Base-by-base conservation (phyloP, 1,284 basidiomycete species). In the Entoloma clypeatum region DNA sequence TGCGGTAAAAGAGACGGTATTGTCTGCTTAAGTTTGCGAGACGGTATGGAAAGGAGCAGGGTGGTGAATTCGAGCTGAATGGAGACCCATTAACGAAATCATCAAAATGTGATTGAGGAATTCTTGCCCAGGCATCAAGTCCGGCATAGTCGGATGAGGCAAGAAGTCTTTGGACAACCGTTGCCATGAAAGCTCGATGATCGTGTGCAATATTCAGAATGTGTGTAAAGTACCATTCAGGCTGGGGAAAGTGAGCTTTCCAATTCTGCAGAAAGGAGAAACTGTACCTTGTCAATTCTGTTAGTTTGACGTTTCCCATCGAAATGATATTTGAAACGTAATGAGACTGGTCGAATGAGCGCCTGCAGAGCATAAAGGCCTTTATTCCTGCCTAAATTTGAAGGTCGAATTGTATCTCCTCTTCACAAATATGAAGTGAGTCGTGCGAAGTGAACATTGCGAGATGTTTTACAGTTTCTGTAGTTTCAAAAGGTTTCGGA, bases 171-270 rank as follows among this genome's bases (percentile, higher is more conserved):
- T 93, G 92, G 18, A 93, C 65, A 35, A 86, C 72, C n/a, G 65
- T 64, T 44, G 87, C 74, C 70, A 92, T 78, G 64, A 97, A 91
- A 14, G 72, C 57, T 24, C 77, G 71, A 52, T 95, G 92, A 46
- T 92, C 86, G 53, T 90, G 88, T 23, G 80, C 74, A 40, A 84
- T 75, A 54, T 96, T 91, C 19, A 90, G 71, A 11, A 98, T 74
- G 60, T 97, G 90, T 2, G 90, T 86, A 54, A 99, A 88, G 54
- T 90, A 97, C 92, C 95, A 99, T 62, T 98, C 96, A 1, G 95
- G 95, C 88, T 93, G 56, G 30, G 24, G 21, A 16, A 14, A n/a
- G 22, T 11, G 32, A 4, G 10, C 24, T 26, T 18, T n/a, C 3
- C 39, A 23, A 29, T n/a, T 13, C 8, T 17, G 23, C 13, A 36